Evolutionary conservation across 2,329 filamentous ascomycete species (phyloP), one percentile per base, ranked within the genome.

Genomic region (Penicillium hordei): DNA sequence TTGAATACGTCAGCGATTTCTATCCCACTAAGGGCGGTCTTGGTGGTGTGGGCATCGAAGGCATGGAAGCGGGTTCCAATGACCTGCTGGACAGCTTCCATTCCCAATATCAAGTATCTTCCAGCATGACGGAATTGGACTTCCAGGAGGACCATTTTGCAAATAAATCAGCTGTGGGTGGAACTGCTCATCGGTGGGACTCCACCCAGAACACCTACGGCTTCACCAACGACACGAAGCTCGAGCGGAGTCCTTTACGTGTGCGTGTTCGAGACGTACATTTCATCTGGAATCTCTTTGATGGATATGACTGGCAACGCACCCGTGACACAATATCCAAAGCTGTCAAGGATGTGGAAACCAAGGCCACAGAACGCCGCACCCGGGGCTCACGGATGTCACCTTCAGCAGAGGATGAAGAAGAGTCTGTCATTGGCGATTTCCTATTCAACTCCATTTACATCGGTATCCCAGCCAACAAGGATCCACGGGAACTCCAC

Each of bases 371-470:
- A 46, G 90, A 97, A 71, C 86, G 89, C 55, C 85, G 86, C 58
- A 79, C 84, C 25, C 81, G 84, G 42, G 75, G 79, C 6, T 84
- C 85, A 52, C 78, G 84, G 59, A 80, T 83, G 52, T 78, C 82
- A 9, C 80, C 83, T 53, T 73, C 78, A 34, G 72, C 80, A 69
- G 71, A 84, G 74, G 68, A 89, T 36, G 90, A 96, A 48, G 89
- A 93, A 43, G 90, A 93, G 73, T 90, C 87, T 13, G 90, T 89
- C 6, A 95, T 97, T 74, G 92, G 91, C 6, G 95, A 99, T 72
- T 96, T 95, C 66, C 81, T 99, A 17, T 99, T 99, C 82, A 97
- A 99, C 72, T 99, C 94, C 0, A 96, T 99, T 54, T 99, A 97
- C 78, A 97, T 99, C 66, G 92, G 90, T 15, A 90, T 99, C 19